Base-by-base conservation (phyloP, 305 asterid species). In the Rubia occidens region DNA sequence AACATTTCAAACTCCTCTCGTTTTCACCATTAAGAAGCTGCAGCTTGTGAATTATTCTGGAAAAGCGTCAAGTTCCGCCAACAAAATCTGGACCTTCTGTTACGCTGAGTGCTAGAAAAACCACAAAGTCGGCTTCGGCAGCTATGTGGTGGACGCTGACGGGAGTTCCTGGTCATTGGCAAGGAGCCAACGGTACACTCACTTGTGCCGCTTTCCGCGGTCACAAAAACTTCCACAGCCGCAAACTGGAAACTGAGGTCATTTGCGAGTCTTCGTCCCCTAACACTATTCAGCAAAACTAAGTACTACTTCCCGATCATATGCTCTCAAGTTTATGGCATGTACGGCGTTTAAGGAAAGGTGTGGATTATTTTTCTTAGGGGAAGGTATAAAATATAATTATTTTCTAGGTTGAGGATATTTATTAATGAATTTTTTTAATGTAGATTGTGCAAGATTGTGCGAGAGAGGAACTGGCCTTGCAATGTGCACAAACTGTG, bases 161-260 rank as follows among this genome's bases (percentile, higher is more conserved):
- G 94, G 82, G 97, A 91, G 53, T 91, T 88, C 87, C 80, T 91
- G 88, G 88, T 94, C 2, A n/a, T n/a, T n/a, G n/a, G n/a, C n/a
- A n/a, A n/a, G n/a, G n/a, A n/a, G n/a, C n/a, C n/a, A 0, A 78
- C 84, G 88, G 68, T 15, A 90, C 87, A 21, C 86, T 88, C 66
- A 78, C 82, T 6, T 91, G 97, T 73, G 96, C 97, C 11, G 94
- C 97, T 64, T 91, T 96, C 67, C 89, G 96, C 71, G 89, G 97
- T 81, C 97, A 91, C 84, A 80, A 91, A 62, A 91, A 80, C 76
- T 88, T 86, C 77, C 97, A 86, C 77, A 73, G 90, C 56, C 73
- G 91, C 77, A 85, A 81, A 73, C 84, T 80, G 70, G 80, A 82
- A 73, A 78, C 77, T n/a, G 93, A 83, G 81, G 79, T 67, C 29